A percentile compares a stretch with the other conserved stretches of the same genome.
phyloP scores from a whole-genome alignment of 148 eudicot species.

The Rhododendron griersonianum region DNA sequence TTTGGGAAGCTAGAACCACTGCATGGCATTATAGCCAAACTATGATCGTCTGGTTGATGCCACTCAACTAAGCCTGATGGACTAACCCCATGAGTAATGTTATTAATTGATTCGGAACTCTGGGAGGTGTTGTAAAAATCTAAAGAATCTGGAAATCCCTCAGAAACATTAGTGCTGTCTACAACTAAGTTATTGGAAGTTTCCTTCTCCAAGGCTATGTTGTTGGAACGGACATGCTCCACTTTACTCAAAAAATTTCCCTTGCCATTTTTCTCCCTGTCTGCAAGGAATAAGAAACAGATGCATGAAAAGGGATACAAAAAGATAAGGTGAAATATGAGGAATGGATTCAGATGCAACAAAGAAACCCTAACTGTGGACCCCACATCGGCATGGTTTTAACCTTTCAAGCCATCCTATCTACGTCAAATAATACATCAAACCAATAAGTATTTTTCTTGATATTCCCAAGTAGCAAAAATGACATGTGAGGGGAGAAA shows the following conservation, averaged over 20 bases:
- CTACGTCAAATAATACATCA: background rate
- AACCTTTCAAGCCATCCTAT: background rate
- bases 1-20: conserved; percentile 45
- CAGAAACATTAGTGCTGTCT: conserved; percentile 29
- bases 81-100: conserved; percentile 11
- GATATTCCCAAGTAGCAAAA: background rate
- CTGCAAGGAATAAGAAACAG: conserved; percentile 25
- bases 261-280: conserved; percentile 7
- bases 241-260: conserved; percentile 12
- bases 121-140: conserved; percentile 21
- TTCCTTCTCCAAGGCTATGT: conserved; percentile 38
- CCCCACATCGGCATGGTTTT: background rate
- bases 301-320: background rate
- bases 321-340: background rate
- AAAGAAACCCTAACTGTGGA: background rate
- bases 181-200: conserved; percentile 27
- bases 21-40: conserved; percentile 20
- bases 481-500: background rate
- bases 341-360: background rate
- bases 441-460: background rate
- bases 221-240: conserved; percentile 35
- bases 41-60: conserved; percentile 19
- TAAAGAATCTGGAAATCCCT: conserved; percentile 40
- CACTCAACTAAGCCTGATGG: conserved; percentile 19
- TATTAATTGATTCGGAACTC: conserved; percentile 14